Evolutionary conservation across 805 yeast genomes (phyloP), one percentile per base, ranked within the genome.

Genomic region (Kluyveromyces siamensis): DNA sequence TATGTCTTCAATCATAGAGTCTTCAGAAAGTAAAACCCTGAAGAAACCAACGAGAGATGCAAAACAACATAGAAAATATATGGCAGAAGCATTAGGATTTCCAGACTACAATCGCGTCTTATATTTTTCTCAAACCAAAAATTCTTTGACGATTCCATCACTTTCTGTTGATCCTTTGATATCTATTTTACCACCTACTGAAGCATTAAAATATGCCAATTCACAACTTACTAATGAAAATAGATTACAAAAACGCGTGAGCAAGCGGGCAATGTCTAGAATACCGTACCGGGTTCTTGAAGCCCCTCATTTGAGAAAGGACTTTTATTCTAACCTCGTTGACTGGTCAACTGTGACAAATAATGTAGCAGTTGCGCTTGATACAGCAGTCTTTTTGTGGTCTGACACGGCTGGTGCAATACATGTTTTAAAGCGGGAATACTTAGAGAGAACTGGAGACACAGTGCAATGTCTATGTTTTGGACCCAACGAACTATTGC

Each of bases 221-320:
- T 50, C 51, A 14, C 46, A 47, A 9, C 48, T 50, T 27, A 48
- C 53, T 47, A 51, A 41, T 27, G 52, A 45, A 39, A 40, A 41
- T 25, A 41, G 41, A 49, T 48, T 48, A 46, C 36, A 51, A 53
- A 47, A 46, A 25, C 55, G 60, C 47, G 60, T 56, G 8, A 57
- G 59, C 48, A 62, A 61, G 44, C 56, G 60, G 35, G 52, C 68
- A 8, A 66, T 63, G 46, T 60, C 73, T 2, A 72, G 68, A 21
- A 65, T 66, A 17, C 77, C 83, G 0, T 76, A 65, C 52, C 71
- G 76, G 51, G 79, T 80, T 0, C 62, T 82, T 17, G 83, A 79
- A 59, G 90, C 93, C 0, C 89, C 89, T 0, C 79, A 80, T 2
- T 63, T 87, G 47, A 68, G 83, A 51, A 83, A 86, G 62, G 95